These are phyloP conservation scores for Moringa oleifera DNA, from an alignment of 345 rosid genomes.

Conservation along the genomic window DNA sequence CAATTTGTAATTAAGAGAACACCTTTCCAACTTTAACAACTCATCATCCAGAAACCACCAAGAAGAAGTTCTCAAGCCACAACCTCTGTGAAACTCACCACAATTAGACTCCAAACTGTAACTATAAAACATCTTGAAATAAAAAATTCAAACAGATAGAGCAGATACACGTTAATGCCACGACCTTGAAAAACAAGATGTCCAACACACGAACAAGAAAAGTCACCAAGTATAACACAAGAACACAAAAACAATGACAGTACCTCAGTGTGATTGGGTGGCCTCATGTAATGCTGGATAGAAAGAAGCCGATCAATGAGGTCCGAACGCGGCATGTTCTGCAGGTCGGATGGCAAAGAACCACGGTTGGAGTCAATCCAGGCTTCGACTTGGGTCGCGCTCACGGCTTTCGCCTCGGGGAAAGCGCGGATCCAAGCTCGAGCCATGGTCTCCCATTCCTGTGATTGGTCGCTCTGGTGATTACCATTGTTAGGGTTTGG, in stretches of 20 bases:
- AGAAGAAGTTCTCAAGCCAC: not conserved
- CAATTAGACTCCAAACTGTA: not conserved
- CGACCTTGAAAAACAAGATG: not conserved
- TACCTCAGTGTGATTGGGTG: conserved; percentile 37
- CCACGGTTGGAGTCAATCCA: conserved; percentile 76
- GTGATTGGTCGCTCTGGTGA: conserved; percentile 43
- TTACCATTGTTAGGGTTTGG: conserved; percentile 9
- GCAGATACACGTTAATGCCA: not conserved
- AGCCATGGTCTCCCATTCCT: conserved; percentile 94
- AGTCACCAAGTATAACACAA: not conserved
- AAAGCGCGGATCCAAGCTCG: conserved; percentile 80
- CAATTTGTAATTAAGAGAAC: not conserved
- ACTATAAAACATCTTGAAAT: not conserved
- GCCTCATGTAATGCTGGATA: conserved; percentile 66
- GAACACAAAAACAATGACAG: not conserved
- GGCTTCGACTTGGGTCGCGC: conserved; percentile 58
- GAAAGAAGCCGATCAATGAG: conserved; percentile 79
- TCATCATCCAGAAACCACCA: not conserved
- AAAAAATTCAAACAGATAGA: not conserved
- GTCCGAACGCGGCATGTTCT: conserved; percentile 70
- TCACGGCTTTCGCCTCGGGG: conserved; percentile 76
- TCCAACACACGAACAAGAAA: not conserved
- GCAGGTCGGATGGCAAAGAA: conserved; percentile 67
- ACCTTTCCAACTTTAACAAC: not conserved
- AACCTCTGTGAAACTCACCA: not conserved